Conservation (phyloP, 2,329 filamentous ascomycete species). For the Grosmannia serpens region DNA sequence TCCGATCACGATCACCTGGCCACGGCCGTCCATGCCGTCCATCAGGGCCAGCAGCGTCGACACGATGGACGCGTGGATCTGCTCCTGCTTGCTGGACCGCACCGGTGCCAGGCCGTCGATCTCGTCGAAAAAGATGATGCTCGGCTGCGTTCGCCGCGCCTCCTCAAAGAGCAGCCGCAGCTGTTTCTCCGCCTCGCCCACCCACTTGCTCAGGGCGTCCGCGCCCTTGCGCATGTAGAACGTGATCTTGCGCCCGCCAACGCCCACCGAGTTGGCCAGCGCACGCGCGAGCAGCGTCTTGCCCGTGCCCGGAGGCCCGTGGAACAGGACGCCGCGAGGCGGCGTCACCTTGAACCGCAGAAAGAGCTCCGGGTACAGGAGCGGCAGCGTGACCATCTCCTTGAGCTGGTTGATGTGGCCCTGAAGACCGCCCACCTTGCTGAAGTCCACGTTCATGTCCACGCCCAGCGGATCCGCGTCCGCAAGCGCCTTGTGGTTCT, state of each 20-base stretch:
- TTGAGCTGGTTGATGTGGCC: slow-evolving; percentile 95
- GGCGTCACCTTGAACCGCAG: slow-evolving; percentile 84
- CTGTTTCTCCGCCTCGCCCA: slow-evolving; percentile 94
- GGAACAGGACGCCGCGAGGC: slow-evolving; percentile 88
- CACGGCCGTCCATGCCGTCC: slow-evolving; percentile 97
- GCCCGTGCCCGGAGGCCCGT: slow-evolving; percentile 92
- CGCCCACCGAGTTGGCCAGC: slow-evolving; percentile 79
- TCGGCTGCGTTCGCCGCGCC: slow-evolving; percentile 87
- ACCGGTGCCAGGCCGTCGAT: slow-evolving; percentile 96
- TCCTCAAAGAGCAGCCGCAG: slow-evolving; percentile 90
- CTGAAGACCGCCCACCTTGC: slow-evolving; percentile 83
- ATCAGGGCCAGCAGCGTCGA: slow-evolving; percentile 88
- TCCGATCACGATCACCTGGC: slow-evolving; percentile 95
- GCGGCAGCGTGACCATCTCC: slow-evolving; percentile 92
- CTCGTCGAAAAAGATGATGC: slow-evolving; percentile 99
- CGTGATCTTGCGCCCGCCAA: slow-evolving; percentile 85
- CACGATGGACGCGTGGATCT: slow-evolving; percentile 96
- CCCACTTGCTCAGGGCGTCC: slow-evolving; percentile 96
- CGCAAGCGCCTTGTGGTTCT: slow-evolving; percentile 81
- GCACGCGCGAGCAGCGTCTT: slow-evolving; percentile 94
- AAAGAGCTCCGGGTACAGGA: slow-evolving; percentile 93
- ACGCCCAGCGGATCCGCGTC: slow-evolving; percentile 93
- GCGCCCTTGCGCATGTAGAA: slow-evolving; percentile 99
- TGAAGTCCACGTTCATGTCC: slow-evolving; percentile 85
- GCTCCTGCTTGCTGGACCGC: slow-evolving; percentile 93